Base-by-base conservation (phyloP, 2,329 filamentous ascomycete genomes). In the Elsinoe batatas region DNA sequence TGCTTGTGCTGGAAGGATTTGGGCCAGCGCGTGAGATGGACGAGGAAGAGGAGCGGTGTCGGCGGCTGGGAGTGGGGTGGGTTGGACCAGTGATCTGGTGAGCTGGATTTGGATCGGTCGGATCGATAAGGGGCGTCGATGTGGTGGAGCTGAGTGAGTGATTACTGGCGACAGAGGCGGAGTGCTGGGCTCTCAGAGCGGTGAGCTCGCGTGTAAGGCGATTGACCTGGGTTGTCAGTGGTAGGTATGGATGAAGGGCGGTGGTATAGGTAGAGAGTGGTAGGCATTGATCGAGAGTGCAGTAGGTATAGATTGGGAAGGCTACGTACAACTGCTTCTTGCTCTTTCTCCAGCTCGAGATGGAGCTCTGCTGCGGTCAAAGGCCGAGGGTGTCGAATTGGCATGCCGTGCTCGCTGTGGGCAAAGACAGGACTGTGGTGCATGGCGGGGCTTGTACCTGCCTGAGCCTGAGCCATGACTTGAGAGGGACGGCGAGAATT, bases 361-460 rank as follows among this genome's bases (percentile, higher is more conserved):
- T 96, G 90, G 59, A 97, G 77, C 69, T 97, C 91, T 3, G 89
- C 87, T 1, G 89, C 84, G 0, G 91, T 96, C 68, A 96, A 74
- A 3, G 91, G 91, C 35, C 88, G 81, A 5, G 91, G 91, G 68
- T 95, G 91, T 60, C 91, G 82, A 64, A 94, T 73, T 3, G 91
- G 91, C 11, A 74, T 63, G 36, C 57, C 56, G 20, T 49, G 40
- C 32, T 49, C 50, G 20, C 22, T 44, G 49, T 46, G 54, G 36
- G 26, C 40, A 13, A 43, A 44, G 3, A 44, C 35, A 13, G 54
- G 44, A 35, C 54, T 56, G 33, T 56, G 54, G 20, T 32, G 54
- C 15, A 58, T 58, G 15, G 33, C 20, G 17, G 42, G 54, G 20
- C 17, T 32, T 7, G 36, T 26, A 8, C 58, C 37, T 32, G 13